These are phyloP conservation scores for Dujonia santamariae DNA, from an alignment of 1,139 yeast species.

Conservation along the genomic window DNA sequence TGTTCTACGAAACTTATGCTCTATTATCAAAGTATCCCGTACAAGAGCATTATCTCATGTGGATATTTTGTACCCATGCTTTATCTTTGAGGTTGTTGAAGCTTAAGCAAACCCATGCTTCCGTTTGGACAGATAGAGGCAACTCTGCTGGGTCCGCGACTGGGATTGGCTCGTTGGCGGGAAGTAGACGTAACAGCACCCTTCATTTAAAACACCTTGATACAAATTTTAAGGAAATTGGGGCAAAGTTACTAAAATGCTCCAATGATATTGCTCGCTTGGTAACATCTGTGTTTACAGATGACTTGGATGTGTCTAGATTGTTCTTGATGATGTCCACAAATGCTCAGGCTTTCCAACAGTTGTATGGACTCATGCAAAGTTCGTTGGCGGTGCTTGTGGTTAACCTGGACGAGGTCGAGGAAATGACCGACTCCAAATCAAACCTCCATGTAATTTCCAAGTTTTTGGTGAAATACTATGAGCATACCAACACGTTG, in stretches of 20 bases:
- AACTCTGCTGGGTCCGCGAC: neutral
- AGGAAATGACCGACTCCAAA: neutral
- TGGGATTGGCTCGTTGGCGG: neutral
- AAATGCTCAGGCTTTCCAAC: neutral
- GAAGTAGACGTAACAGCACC: neutral
- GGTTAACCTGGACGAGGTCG: conserved; percentile 3
- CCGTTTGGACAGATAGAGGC: neutral
- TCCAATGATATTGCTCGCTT: conserved; percentile 2
- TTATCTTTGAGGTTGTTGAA: conserved; percentile 4
- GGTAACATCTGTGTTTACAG: conserved; percentile 1
- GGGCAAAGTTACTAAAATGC: conserved; percentile 1
- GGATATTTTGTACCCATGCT: conserved; percentile 13
- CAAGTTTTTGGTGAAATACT: neutral
- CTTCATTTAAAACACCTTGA: conserved; percentile 1
- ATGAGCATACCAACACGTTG: neutral
- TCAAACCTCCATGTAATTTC: neutral
- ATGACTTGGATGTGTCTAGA: conserved; percentile 2
- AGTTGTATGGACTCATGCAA: conserved; percentile 1
- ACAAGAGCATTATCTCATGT: conserved; percentile 16
- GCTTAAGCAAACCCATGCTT: neutral
- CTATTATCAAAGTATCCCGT: conserved; percentile 13
- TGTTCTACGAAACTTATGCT: conserved; percentile 15
- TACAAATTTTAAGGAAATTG: conserved; percentile 4
- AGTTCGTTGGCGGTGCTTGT: neutral
- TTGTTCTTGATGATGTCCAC: neutral